A percentile compares a stretch with the other conserved stretches of the same genome.
phyloP scores from a whole-genome alignment of 441 rosid genomes.

The Capsella rubella region DNA sequence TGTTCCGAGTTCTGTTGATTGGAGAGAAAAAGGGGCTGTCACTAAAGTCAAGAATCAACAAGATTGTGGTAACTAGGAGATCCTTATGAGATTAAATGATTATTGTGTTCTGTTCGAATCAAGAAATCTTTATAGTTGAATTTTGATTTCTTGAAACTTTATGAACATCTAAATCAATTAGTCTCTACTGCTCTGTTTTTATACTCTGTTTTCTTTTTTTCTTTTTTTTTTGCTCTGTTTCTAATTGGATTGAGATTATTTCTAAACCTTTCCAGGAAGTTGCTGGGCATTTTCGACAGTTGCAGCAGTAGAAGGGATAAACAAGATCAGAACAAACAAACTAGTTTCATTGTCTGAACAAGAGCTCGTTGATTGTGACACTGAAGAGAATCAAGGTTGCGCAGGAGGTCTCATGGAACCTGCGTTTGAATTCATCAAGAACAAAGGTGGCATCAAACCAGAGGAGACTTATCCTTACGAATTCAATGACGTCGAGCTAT shows the following conservation, averaged over 20 bases:
- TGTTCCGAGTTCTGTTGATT: constrained; percentile 63
- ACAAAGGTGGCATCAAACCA: constrained; percentile 69
- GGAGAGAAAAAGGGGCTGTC: constrained; percentile 86
- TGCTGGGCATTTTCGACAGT: constrained; percentile 96
- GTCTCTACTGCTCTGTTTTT: not conserved
- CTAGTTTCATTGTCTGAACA: constrained; percentile 79
- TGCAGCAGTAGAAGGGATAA: constrained; percentile 88
- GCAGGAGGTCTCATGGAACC: constrained; percentile 85
- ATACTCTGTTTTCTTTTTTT: not conserved
- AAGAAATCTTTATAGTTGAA: too few relatives aligned
- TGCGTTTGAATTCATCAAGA: constrained; percentile 79
- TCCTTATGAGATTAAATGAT: not conserved
- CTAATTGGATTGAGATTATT: not conserved
- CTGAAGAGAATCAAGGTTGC: constrained; percentile 72
- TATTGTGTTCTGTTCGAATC: not conserved
- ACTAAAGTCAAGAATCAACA: constrained; percentile 79
- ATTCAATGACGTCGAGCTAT: constrained; percentile 55
- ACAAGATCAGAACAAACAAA: constrained; percentile 66
- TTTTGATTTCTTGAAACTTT: constrained; percentile 2
- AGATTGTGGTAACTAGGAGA: constrained; percentile 65
- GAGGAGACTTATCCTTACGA: constrained; percentile 70
- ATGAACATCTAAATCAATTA: not conserved
- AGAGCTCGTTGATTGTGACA: constrained; percentile 85
- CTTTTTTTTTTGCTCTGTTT: not conserved
- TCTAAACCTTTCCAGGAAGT: constrained; percentile 56